Base-by-base conservation (phyloP, 805 yeast species). In the Lipomyces sp. region DNA sequence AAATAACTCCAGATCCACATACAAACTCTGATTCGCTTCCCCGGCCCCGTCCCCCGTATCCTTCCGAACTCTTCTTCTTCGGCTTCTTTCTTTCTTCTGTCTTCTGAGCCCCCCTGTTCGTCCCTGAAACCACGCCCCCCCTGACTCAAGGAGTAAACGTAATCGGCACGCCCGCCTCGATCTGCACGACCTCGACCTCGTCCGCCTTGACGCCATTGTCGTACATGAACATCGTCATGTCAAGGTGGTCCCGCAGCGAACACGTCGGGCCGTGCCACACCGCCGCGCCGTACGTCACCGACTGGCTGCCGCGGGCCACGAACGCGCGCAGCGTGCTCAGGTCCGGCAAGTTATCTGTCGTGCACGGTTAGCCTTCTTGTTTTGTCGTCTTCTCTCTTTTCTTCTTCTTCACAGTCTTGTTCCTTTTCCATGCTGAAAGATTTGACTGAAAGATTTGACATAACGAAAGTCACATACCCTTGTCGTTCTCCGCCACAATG, bases 241-340 rank as follows among this genome's bases (percentile, higher is more conserved):
- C 57, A 28, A 48, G 42, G 3, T 16, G 18, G 33, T 37, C 50
- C 34, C 43, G 38, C 38, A 48, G 39, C 37, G 50, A 13, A 41
- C 49, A 43, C 14, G 51, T 46, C 8, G 40, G 26, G 2, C 53
- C 45, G 47, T 48, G 57, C 57, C 57, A 53, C 32, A 53, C 57
- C 11, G 49, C 57, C 1, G 51, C 47, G n/a, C 43, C 42, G 47
- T 52, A 52, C 13, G 96, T 89, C 4, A 90, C 88, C 0, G 95
- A 85, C 65, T 89, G 96, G 65, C 84, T 82, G 0, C 95, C 96
- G 45, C 70, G 75, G 57, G 90, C 86, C 5, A 80, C 58, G 61
- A 89, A 90, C 0, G 95, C 95, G 56, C 72, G 74, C 7, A 83
- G 61, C 0, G 77, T 69, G 2, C 68, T 59, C 14, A 78, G 76